Evolutionary conservation across 441 rosid species (phyloP).

Genomic region (Viola pubescens): DNA sequence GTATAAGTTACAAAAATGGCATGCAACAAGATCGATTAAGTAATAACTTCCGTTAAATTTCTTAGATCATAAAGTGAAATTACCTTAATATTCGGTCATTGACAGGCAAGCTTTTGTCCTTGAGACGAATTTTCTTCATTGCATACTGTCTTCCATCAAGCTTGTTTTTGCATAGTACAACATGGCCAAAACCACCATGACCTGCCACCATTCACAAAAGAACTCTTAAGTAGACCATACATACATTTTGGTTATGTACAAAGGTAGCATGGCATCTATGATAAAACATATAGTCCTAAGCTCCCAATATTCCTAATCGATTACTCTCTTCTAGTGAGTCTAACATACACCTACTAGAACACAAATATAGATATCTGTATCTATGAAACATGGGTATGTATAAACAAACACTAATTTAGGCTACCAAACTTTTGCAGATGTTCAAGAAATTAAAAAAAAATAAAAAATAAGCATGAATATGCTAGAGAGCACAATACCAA

Average conservation of each 20-base stretch:
- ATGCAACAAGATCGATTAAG: background rate
- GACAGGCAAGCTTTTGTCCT: conserved; percentile 73
- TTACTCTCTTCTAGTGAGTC: too few relatives aligned
- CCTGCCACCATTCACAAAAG: conserved; percentile 37
- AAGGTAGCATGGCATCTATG: background rate
- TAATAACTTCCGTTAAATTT: conserved; percentile 9
- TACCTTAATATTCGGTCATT: conserved; percentile 83
- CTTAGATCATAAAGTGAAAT: conserved; percentile 15
- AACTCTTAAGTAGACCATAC: conserved; percentile 14
- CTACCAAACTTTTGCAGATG: too few relatives aligned
- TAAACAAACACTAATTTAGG: too few relatives aligned
- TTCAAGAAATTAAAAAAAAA: too few relatives aligned
- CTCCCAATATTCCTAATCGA: too few relatives aligned
- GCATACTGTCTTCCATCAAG: conserved; percentile 99
- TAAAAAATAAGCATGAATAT: too few relatives aligned
- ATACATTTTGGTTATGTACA: background rate
- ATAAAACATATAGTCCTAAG: too few relatives aligned
- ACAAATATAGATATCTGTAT: too few relatives aligned
- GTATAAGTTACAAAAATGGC: background rate
- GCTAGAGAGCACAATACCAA: conserved; percentile 45
- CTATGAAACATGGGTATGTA: too few relatives aligned
- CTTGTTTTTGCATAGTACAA: conserved; percentile 92
- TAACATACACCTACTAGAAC: too few relatives aligned
- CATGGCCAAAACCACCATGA: conserved; percentile 96
- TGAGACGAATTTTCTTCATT: conserved; percentile 88